Conservation (phyloP, 169 alveolate genomes). For the Plasmodium gallinaceum region DNA sequence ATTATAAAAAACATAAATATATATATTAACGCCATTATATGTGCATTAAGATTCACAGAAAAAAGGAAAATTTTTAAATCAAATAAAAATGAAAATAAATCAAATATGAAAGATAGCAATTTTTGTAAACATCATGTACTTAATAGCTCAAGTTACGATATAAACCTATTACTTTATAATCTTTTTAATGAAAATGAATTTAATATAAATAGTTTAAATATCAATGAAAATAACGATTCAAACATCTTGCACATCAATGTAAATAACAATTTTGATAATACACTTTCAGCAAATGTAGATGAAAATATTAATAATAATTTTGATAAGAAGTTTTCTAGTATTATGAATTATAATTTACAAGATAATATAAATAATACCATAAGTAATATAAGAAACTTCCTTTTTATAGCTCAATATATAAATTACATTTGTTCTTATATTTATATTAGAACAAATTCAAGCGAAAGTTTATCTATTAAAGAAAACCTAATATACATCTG, state of each 20-base stretch:
- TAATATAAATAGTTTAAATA: no score
- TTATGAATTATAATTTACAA: no score
- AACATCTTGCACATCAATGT: no score
- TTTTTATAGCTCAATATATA: constrained; percentile 25
- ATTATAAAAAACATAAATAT: constrained; percentile 2
- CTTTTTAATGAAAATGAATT: no score
- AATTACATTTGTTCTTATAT: constrained; percentile 45
- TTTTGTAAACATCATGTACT: not conserved
- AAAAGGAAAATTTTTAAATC: not conserved
- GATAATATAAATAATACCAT: no score
- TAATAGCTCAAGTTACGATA: no score
- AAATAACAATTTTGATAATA: no score
- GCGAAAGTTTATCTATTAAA: not conserved
- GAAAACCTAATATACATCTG: constrained; percentile 13
- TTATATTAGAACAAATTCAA: not conserved
- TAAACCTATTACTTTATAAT: no score
- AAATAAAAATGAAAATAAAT: not conserved
- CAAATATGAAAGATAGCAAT: not conserved
- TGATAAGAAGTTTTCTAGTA: no score
- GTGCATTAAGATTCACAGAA: not conserved
- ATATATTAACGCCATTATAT: not conserved
- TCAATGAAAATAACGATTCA: no score
- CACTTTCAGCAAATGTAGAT: no score
- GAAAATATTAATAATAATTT: no score
- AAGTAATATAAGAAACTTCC: not conserved